A percentile compares a stretch with the other conserved stretches of the same genome.
phyloP scores from a whole-genome alignment of 305 asterid species.

The Nicotiana rustica region DNA sequence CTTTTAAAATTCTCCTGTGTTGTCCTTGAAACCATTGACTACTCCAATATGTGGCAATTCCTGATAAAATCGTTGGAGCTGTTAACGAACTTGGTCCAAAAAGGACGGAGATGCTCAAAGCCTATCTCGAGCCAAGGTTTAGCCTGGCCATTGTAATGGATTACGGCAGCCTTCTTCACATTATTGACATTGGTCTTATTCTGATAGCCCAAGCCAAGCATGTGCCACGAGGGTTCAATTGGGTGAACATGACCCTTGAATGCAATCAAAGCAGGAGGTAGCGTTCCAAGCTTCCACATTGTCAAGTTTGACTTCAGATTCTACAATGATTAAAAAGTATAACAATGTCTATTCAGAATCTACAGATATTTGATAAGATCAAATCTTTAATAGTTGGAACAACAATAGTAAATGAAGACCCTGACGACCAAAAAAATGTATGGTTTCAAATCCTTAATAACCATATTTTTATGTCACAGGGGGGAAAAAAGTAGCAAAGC shows the following conservation, averaged over 20 bases:
- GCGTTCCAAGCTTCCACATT: slow-evolving; percentile 97
- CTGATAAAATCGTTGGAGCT: slow-evolving; percentile 89
- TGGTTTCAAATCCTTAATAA: not conserved
- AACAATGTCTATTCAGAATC: slow-evolving; percentile 28
- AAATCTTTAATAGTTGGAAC: not conserved
- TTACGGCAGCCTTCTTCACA: slow-evolving; percentile 88
- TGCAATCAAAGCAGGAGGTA: slow-evolving; percentile 98
- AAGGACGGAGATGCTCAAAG: slow-evolving; percentile 96
- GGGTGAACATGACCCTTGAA: slow-evolving; percentile 89
- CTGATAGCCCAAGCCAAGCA: slow-evolving; percentile 99
- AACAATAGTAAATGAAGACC: not conserved
- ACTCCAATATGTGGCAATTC: slow-evolving; percentile 94
- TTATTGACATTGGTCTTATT: slow-evolving; percentile 70
- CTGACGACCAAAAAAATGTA: not conserved
- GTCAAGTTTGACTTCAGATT: slow-evolving; percentile 92
- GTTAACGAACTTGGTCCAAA: slow-evolving; percentile 95
- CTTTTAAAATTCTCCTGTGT: slow-evolving; percentile 35
- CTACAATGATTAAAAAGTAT: slow-evolving; percentile 53
- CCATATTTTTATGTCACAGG: not conserved
- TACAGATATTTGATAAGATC: not conserved
- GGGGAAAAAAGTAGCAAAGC: not conserved
- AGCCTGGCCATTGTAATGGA: slow-evolving; percentile 96
- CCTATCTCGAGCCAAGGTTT: slow-evolving; percentile 99
- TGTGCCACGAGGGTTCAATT: slow-evolving; percentile 94
- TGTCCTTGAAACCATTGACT: slow-evolving; percentile 45